Evolutionary conservation across 192 early-diverging fungal genomes (phyloP), one percentile per base, ranked within the genome.

Genomic region (Podila verticillata): DNA sequence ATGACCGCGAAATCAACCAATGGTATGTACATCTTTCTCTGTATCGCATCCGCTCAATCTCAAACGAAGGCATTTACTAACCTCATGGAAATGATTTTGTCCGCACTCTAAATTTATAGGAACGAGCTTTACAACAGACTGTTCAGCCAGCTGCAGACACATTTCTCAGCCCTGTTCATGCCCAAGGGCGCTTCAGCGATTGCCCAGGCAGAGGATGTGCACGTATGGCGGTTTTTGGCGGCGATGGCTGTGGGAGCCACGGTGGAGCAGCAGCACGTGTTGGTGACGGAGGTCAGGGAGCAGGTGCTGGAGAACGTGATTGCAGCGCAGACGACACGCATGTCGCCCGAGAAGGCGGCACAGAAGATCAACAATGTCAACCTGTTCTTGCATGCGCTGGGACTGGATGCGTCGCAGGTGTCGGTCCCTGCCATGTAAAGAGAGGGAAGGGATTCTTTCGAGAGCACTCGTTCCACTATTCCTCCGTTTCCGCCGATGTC

Each of bases 201-300:
- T n/a, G n/a, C n/a, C n/a, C n/a, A n/a, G 72, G 66, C 89, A 57
- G 91, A 95, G 77, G 96, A 98, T 79, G 87, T 95, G 32, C 95
- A 97, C 73, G 93, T 98, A 20, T 99, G 98, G 98, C 97, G 98
- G 75, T 99, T 99, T 70, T 85, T 99, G 82, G 96, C 98, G 0
- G 94, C 96, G 0, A 93, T 99, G 87, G 97, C 98, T 2, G 92
- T 96, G 2, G 93, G 96, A 13, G 98, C 98, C 0, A 93, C 94
- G 2, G 92, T 94, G 61, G 98, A 99, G 34, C 96, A 98, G 84
- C 98, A 99, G 84, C 90, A 94, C 47, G 85, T 94, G 28, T 84
- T 99, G 34, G 93, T 99, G 22, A 92, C 94, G 0, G 96, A 98
- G 89, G 93, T 95, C 47, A 85, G 93, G 63, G 91, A 93, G 63